Percentiles rank a stretch among this genome's conserved stretches.
These are phyloP conservation scores for Baudoinia panamericana DNA, from an alignment of 495 filamentous ascomycete genomes.

Conservation along the genomic window DNA sequence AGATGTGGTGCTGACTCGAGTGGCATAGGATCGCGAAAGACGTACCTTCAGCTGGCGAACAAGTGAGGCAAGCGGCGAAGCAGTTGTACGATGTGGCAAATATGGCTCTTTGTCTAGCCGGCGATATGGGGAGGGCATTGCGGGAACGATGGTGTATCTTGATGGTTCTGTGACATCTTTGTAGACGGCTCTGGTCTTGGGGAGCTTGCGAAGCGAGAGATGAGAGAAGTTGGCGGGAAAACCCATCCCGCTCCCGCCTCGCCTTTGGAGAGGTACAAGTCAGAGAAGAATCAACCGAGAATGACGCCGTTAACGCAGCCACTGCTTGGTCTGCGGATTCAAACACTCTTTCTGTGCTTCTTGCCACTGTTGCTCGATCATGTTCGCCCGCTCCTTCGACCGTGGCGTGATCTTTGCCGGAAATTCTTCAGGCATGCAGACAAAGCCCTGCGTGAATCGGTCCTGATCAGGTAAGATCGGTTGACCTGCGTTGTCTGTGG, in stretches of 20 bases:
- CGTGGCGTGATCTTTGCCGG: constrained; percentile 28
- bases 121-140: too few relatives aligned
- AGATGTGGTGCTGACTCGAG: background rate
- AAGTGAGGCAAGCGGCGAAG: background rate
- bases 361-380: constrained; percentile 29
- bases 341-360: constrained; percentile 26
- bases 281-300: too few relatives aligned
- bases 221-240: too few relatives aligned
- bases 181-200: too few relatives aligned
- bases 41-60: background rate
- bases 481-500: constrained; percentile 24
- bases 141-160: too few relatives aligned
- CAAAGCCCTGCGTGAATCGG: constrained; percentile 33
- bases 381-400: constrained; percentile 21
- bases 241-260: too few relatives aligned
- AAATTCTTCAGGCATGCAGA: constrained; percentile 34
- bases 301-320: constrained; percentile 5
- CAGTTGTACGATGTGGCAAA: background rate
- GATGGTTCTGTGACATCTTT: too few relatives aligned
- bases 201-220: too few relatives aligned
- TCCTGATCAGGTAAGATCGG: constrained; percentile 31
- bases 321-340: constrained; percentile 25
- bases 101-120: background rate
- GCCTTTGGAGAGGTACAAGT: too few relatives aligned
- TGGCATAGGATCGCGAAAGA: background rate